Base-by-base conservation (phyloP, 768 basidiomycete genomes). In the Pleurotus tuoliensis region DNA sequence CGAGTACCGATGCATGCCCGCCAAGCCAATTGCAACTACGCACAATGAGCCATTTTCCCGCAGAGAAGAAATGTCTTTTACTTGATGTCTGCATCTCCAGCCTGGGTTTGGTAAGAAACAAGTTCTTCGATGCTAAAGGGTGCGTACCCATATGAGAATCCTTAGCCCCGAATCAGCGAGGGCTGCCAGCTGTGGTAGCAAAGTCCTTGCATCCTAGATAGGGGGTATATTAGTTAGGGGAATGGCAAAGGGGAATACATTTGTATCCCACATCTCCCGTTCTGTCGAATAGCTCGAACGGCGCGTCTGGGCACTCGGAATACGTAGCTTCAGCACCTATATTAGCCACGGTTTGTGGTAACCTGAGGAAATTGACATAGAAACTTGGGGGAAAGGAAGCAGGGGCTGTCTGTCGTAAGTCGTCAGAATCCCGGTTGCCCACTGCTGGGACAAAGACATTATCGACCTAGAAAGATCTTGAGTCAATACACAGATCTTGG, bases 321-420 rank as follows among this genome's bases (percentile, higher is more conserved):
- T 84, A 87, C 1, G 58, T 62, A 20, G 63, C 61, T 57, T 81
- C 70, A 0, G 85, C 85, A 5, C 86, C 86, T n/a, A 43, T 87
- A 54, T 62, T 65, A 16, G 62, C 64, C 64, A 71, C 59, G 12
- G 82, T 71, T 3, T 65, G 59, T 0, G 72, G 39, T n/a, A 66
- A 63, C 0, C 56, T 61, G 16, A 86, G 68, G 59, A 80, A 84
- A 9, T 70, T 67, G 43, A 81, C 58, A 56, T 85, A 86, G 57
- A 75, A 83, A 45, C 82, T 76, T 0, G 84, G 80, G 4, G 86
- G 84, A 67, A 86, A 86, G 5, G 69, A 76, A 69, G 77, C 73
- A 0, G 80, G 74, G 1, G 76, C 69, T 40, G 78, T 83, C 66
- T 86, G 84, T 18, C 82, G 72, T 43, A 88, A 68, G 62, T 88